phyloP scores from a whole-genome alignment of 345 rosid species.

The Populus pruinosa region DNA sequence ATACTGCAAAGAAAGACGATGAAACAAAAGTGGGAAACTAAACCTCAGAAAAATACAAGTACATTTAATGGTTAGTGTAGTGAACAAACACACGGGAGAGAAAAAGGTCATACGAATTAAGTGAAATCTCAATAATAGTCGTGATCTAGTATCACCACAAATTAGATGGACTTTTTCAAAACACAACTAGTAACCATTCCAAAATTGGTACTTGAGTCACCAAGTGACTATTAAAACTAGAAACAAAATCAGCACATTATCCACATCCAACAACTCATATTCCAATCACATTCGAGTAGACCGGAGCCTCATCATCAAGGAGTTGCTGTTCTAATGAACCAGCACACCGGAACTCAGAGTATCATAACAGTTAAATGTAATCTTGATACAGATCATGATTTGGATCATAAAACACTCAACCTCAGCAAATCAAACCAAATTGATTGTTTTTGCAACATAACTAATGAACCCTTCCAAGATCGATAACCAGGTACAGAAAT shows the following conservation, averaged over 20 bases:
- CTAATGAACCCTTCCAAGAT: neutral
- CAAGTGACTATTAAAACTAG: neutral
- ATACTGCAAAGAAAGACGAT: slow-evolving; percentile 48
- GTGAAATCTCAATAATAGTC: neutral
- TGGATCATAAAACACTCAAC: neutral
- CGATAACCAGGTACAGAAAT: neutral
- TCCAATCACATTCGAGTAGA: neutral
- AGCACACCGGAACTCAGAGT: neutral
- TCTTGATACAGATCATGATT: neutral
- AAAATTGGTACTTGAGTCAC: neutral
- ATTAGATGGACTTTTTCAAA: neutral
- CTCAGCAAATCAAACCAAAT: neutral
- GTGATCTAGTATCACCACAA: neutral
- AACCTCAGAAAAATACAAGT: neutral
- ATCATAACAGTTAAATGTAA: neutral
- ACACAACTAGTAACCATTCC: neutral
- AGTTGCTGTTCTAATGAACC: neutral
- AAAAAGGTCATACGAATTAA: no score
- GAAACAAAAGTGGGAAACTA: neutral
- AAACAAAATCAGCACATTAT: no score
- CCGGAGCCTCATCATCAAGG: neutral
- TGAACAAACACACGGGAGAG: neutral
- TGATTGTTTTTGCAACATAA: neutral
- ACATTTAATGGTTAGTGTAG: no score
- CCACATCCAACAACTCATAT: neutral